Percentiles rank a stretch among this genome's conserved stretches.
Evolutionary conservation across 345 rosid species (phyloP).

Genomic region (Lepidium africanum): DNA sequence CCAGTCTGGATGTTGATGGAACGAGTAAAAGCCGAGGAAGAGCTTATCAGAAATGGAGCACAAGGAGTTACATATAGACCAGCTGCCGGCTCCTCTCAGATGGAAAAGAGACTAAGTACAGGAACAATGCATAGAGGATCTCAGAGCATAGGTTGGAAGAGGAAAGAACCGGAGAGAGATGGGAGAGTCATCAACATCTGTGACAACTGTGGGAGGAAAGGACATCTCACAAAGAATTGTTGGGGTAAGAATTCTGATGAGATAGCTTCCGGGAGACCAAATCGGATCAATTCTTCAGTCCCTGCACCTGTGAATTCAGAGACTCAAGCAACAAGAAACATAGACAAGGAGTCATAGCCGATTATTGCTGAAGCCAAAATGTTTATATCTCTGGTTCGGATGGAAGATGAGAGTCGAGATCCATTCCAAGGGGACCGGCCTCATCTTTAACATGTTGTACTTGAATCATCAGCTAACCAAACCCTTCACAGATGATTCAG

Average conservation of each 20-base stretch:
- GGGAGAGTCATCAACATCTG: slow-evolving; percentile 31
- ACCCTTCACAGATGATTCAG: not conserved
- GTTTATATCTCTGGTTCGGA: not conserved
- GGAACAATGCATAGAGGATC: slow-evolving; percentile 25
- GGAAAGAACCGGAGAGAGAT: slow-evolving; percentile 34
- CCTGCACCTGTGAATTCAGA: slow-evolving; percentile 11
- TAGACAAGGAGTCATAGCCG: not conserved
- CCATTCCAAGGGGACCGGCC: not conserved
- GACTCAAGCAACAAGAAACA: slow-evolving; percentile 8
- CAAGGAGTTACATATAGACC: slow-evolving; percentile 23
- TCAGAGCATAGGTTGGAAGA: slow-evolving; percentile 24
- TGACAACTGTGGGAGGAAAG: slow-evolving; percentile 54
- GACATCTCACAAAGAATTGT: slow-evolving; percentile 54
- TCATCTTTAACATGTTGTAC: not conserved
- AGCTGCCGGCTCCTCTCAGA: slow-evolving; percentile 14
- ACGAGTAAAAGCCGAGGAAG: slow-evolving; percentile 48
- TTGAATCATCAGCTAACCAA: not conserved
- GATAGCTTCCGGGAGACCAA: slow-evolving; percentile 22
- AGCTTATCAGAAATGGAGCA: slow-evolving; percentile 21
- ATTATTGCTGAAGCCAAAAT: not conserved
- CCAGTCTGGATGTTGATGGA: slow-evolving; percentile 56
- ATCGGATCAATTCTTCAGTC: slow-evolving; percentile 2
- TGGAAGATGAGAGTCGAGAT: not conserved
- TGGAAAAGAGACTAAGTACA: slow-evolving; percentile 32
- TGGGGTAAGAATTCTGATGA: slow-evolving; percentile 29